Conservation (phyloP, 2,329 filamentous ascomycete genomes). For the Fusarium stilboides region DNA sequence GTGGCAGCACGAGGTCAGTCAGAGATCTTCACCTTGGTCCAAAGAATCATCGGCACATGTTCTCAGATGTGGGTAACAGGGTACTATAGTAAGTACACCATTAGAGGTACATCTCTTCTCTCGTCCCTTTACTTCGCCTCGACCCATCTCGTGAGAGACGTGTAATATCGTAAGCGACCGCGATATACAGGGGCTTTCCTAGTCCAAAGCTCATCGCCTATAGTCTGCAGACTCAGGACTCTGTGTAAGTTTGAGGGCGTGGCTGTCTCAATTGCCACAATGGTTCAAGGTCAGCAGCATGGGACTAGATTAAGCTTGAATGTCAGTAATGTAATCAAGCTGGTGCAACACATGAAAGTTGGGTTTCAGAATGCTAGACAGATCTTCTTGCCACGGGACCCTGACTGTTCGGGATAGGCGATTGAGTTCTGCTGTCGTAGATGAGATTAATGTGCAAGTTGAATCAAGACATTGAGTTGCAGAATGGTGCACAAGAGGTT, state of each 20-base stretch:
- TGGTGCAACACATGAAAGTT: constrained; percentile 14
- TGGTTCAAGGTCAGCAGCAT: constrained; percentile 7
- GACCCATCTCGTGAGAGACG: neutral
- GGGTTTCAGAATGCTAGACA: constrained; percentile 28
- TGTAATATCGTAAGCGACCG: constrained; percentile 6
- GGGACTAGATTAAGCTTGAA: neutral
- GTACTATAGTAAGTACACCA: neutral
- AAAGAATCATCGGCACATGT: neutral
- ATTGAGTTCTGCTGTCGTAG: neutral
- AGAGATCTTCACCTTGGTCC: neutral
- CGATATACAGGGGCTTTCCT: constrained; percentile 13
- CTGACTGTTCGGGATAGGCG: neutral
- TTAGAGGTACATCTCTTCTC: neutral
- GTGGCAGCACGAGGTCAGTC: neutral
- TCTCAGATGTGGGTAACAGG: neutral
- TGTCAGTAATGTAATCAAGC: neutral
- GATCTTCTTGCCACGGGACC: neutral
- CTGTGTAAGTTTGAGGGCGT: constrained; percentile 17
- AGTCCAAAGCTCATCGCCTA: no score
- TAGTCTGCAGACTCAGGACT: neutral
- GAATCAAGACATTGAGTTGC: constrained; percentile 36
- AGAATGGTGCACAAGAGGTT: constrained; percentile 20
- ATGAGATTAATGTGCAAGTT: constrained; percentile 36
- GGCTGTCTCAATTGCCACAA: constrained; percentile 29
- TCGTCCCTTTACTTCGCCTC: neutral